Evolutionary conservation across 306 rosid species (phyloP), one percentile per base, ranked within the genome.

Genomic region (Dalbergia cultrata): DNA sequence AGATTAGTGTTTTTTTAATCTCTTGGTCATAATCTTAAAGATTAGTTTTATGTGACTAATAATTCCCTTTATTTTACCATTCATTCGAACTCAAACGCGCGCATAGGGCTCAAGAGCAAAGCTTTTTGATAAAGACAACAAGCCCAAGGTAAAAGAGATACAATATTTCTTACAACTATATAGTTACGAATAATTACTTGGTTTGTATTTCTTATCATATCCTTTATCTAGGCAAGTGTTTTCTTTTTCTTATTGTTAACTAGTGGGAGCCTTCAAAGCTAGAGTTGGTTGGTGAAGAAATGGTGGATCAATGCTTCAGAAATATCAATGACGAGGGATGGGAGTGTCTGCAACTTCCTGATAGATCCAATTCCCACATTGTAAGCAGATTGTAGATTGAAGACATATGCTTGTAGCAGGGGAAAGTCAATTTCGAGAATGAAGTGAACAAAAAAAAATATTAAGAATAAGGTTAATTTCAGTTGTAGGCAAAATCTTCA

Each of bases 191-290:
- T 11, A n/a, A 31, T 16, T 52, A 52, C 1, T 31, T 4, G 13
- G 43, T 16, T 16, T 57, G 4, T 35, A 34, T 69, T 31, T 45
- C 5, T 13, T 59, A 59, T 13, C 9, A 69, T n/a, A 3, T 2
- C 7, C 5, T 37, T 37, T 37, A 21, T 10, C 44, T 21, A 13
- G 16, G 12, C 21, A 50, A 13, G 13, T 22, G 1, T 14, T 43
- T 35, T 60, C 1, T 0, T 45, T 60, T 50, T 8, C 7, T 50
- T 49, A 9, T 3, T 33, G 37, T 9, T 43, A 67, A 54, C 13
- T n/a, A 71, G 83, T 82, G 85, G 78, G 68, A 76, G 12, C 85
- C 80, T 33, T 50, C 78, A 43, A 76, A 62, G 61, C 16, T 76
- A 9, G 74, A 76, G 43, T 4, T 76, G n/a, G 82, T 76, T 13